Conservation (phyloP, 352 stramenopile species). For the Pythium scleroteichum region DNA sequence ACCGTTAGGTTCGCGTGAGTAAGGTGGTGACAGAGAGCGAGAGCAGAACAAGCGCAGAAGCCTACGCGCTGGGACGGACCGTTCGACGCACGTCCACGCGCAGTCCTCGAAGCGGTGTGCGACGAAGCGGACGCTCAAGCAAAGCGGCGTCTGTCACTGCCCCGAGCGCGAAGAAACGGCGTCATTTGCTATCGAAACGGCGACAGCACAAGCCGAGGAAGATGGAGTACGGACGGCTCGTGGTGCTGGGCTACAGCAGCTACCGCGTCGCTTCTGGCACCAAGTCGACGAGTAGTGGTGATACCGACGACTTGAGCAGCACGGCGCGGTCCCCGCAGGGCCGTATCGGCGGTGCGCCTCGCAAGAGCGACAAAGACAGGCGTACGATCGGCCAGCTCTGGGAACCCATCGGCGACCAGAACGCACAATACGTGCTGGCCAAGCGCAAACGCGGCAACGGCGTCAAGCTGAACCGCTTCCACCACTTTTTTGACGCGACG, state of each 20-base stretch:
- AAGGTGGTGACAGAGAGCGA: not conserved
- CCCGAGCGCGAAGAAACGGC: conserved; percentile 10
- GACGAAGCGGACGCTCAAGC: no score
- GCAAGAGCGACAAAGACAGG: conserved; percentile 19
- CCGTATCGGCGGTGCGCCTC: not conserved
- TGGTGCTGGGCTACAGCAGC: conserved; percentile 85
- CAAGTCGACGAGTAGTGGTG: not conserved
- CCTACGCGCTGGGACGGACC: not conserved
- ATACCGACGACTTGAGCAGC: not conserved
- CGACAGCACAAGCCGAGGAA: not conserved
- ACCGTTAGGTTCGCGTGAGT: not conserved
- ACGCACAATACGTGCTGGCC: conserved; percentile 61
- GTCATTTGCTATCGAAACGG: conserved; percentile 1
- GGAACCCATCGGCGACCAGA: conserved; percentile 75
- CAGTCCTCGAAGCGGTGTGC: no score
- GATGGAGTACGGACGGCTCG: conserved; percentile 83
- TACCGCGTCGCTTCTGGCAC: conserved; percentile 60
- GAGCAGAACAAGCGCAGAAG: conserved; percentile 9
- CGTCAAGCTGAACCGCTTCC: conserved; percentile 51
- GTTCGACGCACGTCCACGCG: conserved; percentile 7
- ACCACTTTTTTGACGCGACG: conserved; percentile 42
- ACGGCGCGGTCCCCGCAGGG: conserved; percentile 8
- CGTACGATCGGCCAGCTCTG: conserved; percentile 57
- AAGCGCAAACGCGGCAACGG: conserved; percentile 54
- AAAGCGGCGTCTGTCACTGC: no score